phyloP scores from a whole-genome alignment of 805 yeast species.

The Saturnispora quitensis region DNA sequence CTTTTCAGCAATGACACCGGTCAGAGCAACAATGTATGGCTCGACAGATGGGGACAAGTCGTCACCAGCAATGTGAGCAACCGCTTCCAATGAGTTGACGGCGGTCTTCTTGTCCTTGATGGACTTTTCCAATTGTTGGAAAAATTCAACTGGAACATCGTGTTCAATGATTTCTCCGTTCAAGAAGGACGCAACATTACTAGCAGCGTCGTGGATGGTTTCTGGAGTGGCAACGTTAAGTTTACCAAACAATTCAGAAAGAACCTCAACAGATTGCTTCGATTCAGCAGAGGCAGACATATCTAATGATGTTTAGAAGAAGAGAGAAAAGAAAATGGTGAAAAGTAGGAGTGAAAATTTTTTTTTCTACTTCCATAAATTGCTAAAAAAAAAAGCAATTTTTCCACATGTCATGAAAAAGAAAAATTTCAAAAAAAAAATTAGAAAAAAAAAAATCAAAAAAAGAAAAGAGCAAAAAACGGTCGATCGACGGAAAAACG shows the following conservation, averaged over 20 bases:
- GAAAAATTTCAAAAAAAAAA: constrained; percentile 5
- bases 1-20: constrained; percentile 59
- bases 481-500: not conserved
- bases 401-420: not conserved
- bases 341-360: constrained; percentile 1
- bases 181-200: constrained; percentile 84
- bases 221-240: constrained; percentile 82
- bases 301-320: not conserved
- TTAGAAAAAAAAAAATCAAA: not conserved
- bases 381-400: constrained; percentile 4
- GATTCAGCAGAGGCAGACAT: constrained; percentile 42
- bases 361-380: not conserved
- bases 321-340: not conserved
- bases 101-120: constrained; percentile 77
- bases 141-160: constrained; percentile 90
- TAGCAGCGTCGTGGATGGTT: constrained; percentile 75
- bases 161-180: constrained; percentile 97
- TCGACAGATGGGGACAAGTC: constrained; percentile 87
- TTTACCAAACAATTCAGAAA: constrained; percentile 88
- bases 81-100: constrained; percentile 75
- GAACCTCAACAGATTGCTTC: constrained; percentile 65
- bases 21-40: constrained; percentile 82
- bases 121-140: constrained; percentile 64
- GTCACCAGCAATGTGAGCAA: constrained; percentile 75
- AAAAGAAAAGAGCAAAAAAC: not conserved